Evolutionary conservation across 2,329 filamentous ascomycete species (phyloP), one percentile per base, ranked within the genome.

Genomic region (Pseudocercospora fuligena): DNA sequence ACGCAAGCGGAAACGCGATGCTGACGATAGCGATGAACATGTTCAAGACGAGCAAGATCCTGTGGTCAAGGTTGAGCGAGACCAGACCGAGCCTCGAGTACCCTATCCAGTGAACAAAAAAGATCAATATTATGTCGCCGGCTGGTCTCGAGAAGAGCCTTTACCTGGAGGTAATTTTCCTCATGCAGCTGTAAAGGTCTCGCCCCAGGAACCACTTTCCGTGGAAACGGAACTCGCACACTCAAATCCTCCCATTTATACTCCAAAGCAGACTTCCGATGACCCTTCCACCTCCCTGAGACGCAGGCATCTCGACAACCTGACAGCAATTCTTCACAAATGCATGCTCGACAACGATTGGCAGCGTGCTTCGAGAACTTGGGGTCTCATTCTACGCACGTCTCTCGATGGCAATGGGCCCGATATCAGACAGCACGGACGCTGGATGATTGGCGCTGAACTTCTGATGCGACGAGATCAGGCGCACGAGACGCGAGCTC

Each of bases 391-490:
- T 33, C 77, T 93, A 56, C 86, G 90, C 58, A 85, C 88, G 56
- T 86, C 85, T 59, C 81, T 89, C 25, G 75, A 80, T 65, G 88
- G 88, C 2, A 78, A 79, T 57, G 80, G 81, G 6, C 82, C 94
- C 21, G 92, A 97, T 76, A 78, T 94, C 57, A 87, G 93, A 46
- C 83, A 82, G 21, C 85, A 89, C 73, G 86, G 88, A 40, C 85
- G 91, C 70, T 97, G 94, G 94, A 90, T 90, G 14, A 85, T 97
- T 53, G 93, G 92, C 0, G 92, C 92, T 1, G 94, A 97, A 79
- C 87, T 97, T 21, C 80, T 97, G 64, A 88, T 97, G 80, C 87
- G 90, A 16, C 79, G 79, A 69, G 64, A 69, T 68, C 61, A 69
- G 25, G 65, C 57, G 4, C 14, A 60, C 5, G 63, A 65, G 46